phyloP scores from a whole-genome alignment of 768 basidiomycete species.

The Termitomyces sp. region DNA sequence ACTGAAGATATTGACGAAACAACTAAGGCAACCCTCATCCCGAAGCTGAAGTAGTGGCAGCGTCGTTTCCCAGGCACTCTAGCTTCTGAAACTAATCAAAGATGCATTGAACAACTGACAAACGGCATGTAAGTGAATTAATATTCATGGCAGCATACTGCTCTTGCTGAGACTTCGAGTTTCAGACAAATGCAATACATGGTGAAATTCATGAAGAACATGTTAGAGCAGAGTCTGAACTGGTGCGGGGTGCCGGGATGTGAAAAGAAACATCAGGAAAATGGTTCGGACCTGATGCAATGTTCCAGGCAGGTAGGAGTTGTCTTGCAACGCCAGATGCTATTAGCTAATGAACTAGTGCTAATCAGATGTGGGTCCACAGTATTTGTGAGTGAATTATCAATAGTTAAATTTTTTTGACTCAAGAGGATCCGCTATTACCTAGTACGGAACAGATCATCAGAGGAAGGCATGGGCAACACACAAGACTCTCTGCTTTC shows the following conservation, averaged over 20 bases:
- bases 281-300: slow-evolving; percentile 26
- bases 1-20: slow-evolving; percentile 21
- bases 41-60: slow-evolving; percentile 28
- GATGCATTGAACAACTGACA: slow-evolving; percentile 28
- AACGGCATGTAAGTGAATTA: slow-evolving; percentile 13
- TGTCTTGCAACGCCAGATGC: not conserved
- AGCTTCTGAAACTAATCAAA: slow-evolving; percentile 26
- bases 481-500: slow-evolving; percentile 30
- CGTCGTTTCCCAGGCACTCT: slow-evolving; percentile 21
- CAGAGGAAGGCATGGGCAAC: slow-evolving; percentile 31
- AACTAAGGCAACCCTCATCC: slow-evolving; percentile 26
- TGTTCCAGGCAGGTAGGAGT: slow-evolving; percentile 27
- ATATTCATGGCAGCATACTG: not conserved
- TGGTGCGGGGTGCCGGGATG: slow-evolving; percentile 28
- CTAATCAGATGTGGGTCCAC: slow-evolving; percentile 34
- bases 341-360: not conserved
- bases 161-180: not conserved
- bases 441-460: slow-evolving; percentile 30
- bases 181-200: slow-evolving; percentile 22
- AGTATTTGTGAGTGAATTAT: slow-evolving; percentile 32
- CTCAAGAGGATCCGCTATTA: not conserved
- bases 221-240: slow-evolving; percentile 23
- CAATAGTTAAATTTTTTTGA: not conserved
- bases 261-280: slow-evolving; percentile 11
- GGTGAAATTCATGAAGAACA: slow-evolving; percentile 21